Conservation (phyloP, 305 asterid species). For the Solanum hybrid region DNA sequence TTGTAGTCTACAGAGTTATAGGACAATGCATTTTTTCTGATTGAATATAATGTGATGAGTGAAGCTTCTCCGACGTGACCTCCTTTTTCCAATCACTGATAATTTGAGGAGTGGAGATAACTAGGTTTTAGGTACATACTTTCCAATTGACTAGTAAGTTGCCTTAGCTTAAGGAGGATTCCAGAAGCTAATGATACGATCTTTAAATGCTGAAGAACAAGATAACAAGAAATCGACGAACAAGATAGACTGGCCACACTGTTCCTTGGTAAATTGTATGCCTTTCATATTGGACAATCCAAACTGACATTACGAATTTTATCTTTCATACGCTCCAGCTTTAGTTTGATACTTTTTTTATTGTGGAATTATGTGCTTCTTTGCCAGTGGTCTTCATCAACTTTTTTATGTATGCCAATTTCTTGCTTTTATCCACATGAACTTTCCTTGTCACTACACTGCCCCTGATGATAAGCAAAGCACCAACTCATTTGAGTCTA, state of each 20-base stretch:
- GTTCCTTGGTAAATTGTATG: not conserved
- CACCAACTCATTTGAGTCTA: slow-evolving; percentile 22
- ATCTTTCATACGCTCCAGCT: not conserved
- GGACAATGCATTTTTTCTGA: not conserved
- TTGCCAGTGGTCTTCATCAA: not conserved
- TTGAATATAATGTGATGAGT: not conserved
- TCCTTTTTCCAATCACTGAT: not conserved
- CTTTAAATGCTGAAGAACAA: not conserved
- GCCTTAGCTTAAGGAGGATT: not conserved
- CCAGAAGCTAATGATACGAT: not conserved
- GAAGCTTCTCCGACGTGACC: not conserved
- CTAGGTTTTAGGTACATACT: not conserved
- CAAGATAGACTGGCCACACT: not conserved
- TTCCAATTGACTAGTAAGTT: not conserved
- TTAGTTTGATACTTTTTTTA: not conserved
- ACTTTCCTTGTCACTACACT: not conserved
- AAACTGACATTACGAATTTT: not conserved
- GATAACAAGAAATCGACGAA: not conserved
- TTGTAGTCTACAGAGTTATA: not conserved
- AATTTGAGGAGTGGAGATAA: not conserved
- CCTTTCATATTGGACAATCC: not conserved
- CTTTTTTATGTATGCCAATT: not conserved
- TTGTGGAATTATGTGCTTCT: not conserved
- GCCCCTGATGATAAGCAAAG: slow-evolving; percentile 16
- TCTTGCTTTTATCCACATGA: not conserved